Percentiles rank a stretch among this genome's conserved stretches.
Evolutionary conservation across 2,329 filamentous ascomycete species (phyloP).

Genomic region (Fusarium sacchari): DNA sequence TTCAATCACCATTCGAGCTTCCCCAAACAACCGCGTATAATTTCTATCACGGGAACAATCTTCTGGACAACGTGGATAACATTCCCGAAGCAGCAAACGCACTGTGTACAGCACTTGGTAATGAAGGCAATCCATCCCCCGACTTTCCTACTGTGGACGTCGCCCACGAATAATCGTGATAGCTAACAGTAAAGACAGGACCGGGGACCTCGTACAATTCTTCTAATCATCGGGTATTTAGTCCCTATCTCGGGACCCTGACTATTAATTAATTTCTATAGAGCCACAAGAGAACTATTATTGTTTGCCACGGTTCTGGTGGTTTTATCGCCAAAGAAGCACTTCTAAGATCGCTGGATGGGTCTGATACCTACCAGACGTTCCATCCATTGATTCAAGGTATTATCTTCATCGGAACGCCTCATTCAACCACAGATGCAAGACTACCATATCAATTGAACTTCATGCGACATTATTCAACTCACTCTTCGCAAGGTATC

Average conservation of each 20-base stretch:
- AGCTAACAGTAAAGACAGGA: not conserved
- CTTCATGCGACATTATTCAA: not conserved
- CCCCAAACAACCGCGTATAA: not conserved
- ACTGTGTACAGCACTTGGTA: not conserved
- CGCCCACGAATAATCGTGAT: not conserved
- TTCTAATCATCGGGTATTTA: not conserved
- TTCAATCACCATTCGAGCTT: not conserved
- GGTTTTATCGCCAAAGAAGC: not conserved
- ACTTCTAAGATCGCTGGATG: not conserved
- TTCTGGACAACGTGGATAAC: not conserved
- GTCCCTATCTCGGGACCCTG: too few relatives aligned
- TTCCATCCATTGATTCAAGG: not conserved
- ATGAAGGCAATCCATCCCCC: not conserved
- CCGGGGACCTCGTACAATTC: not conserved
- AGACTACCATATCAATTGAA: not conserved
- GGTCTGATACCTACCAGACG: not conserved
- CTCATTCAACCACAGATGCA: not conserved
- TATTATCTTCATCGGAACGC: not conserved
- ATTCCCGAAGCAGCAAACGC: not conserved
- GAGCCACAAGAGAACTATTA: not conserved
- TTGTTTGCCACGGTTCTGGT: not conserved
- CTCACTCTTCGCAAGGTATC: accelerated
- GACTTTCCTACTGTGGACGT: not conserved
- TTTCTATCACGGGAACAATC: not conserved
- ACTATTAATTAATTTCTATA: not conserved